Evolutionary conservation across 768 basidiomycete genomes (phyloP).

Genomic region (Peribolospora kevripleyi): DNA sequence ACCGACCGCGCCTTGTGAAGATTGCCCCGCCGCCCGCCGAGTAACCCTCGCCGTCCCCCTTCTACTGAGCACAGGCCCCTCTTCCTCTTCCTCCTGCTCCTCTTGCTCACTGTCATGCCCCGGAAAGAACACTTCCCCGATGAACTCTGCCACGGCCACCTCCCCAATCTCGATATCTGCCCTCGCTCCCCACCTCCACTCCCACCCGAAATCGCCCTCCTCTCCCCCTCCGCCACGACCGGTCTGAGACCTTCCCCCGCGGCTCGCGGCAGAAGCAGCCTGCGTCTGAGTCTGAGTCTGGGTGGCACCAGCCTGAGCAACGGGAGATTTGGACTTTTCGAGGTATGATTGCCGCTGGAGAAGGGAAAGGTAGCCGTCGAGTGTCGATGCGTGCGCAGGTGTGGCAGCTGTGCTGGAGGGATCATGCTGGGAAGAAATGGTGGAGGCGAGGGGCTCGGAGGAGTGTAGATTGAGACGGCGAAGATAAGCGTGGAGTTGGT

Average conservation of each 20-base stretch:
- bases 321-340: slow-evolving; percentile 26
- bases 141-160: slow-evolving; percentile 41
- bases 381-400: slow-evolving; percentile 20
- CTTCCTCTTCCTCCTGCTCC: not conserved
- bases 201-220: slow-evolving; percentile 27
- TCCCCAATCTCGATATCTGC: slow-evolving; percentile 67
- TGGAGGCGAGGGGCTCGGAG: slow-evolving; percentile 29
- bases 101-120: not conserved
- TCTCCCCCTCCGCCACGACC: slow-evolving; percentile 13
- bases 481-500: slow-evolving; percentile 44
- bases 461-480: slow-evolving; percentile 41
- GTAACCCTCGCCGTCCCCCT: no score
- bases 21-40: no score
- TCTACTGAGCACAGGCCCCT: not conserved
- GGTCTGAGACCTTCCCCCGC: not conserved
- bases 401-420: slow-evolving; percentile 10
- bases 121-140: slow-evolving; percentile 48
- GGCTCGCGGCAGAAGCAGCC: not conserved
- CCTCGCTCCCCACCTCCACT: slow-evolving; percentile 71
- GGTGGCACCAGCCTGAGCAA: slow-evolving; percentile 26
- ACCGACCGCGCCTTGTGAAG: no score
- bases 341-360: slow-evolving; percentile 53
- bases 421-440: slow-evolving; percentile 26
- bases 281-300: slow-evolving; percentile 29
- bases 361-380: slow-evolving; percentile 41